Conservation (phyloP, 1,139 yeast species). For the Saccharomyces hybrid region DNA sequence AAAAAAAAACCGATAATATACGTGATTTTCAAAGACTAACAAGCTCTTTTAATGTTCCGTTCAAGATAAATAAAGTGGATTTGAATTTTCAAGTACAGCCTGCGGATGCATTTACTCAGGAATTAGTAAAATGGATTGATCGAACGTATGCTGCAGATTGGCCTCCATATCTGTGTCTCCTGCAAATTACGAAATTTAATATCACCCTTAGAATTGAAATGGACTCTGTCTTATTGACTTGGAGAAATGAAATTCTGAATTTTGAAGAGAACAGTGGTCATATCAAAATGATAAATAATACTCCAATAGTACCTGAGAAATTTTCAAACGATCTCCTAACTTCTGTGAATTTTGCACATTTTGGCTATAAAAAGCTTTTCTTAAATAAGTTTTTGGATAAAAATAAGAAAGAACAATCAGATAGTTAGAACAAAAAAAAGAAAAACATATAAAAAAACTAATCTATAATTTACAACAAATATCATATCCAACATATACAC, state of each 20-base stretch:
- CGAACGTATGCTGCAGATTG: slow-evolving; percentile 15
- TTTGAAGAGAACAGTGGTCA: slow-evolving; percentile 12
- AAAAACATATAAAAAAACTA: not conserved
- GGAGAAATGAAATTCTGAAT: slow-evolving; percentile 13
- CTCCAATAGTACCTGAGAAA: slow-evolving; percentile 11
- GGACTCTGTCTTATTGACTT: slow-evolving; percentile 4
- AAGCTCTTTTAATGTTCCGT: not conserved
- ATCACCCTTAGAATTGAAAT: not conserved
- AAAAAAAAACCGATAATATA: not conserved
- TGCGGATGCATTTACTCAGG: slow-evolving; percentile 2
- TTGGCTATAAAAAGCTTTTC: slow-evolving; percentile 15
- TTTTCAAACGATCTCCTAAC: slow-evolving; percentile 6
- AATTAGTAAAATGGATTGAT: slow-evolving; percentile 14
- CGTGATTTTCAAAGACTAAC: slow-evolving; percentile 1
- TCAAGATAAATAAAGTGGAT: not conserved
- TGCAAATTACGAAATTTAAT: slow-evolving; percentile 4
- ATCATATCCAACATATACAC: not conserved
- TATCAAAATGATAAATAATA: slow-evolving; percentile 8
- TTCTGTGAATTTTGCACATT: slow-evolving; percentile 8
- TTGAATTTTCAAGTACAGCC: not conserved
- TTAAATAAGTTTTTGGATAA: slow-evolving; percentile 1
- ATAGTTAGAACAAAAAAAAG: not conserved
- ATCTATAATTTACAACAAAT: not conserved
- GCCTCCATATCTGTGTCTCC: slow-evolving; percentile 24
- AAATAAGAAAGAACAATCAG: not conserved